Evolutionary conservation across 345 rosid species (phyloP), one percentile per base, ranked within the genome.

Genomic region (Populus davidiana): DNA sequence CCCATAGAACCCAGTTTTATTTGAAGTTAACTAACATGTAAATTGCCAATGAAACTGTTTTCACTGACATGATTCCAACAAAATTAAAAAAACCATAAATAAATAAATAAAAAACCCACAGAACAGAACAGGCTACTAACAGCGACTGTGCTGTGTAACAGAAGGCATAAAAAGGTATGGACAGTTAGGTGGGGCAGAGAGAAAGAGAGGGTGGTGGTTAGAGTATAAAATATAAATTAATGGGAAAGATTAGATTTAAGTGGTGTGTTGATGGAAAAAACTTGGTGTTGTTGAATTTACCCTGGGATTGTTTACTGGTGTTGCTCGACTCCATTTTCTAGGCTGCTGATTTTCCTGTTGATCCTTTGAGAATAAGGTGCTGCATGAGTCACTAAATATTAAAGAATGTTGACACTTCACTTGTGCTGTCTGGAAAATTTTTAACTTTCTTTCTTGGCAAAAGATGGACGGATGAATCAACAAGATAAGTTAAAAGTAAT

Each of bases 1-100:
- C 72, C 73, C 77, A 80, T 75, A 81, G 63, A 56, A 23, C 74
- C 61, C 79, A 79, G 75, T 36, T 76, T 67, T 18, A 50, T 50
- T 50, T 18, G 2, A 50, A 50, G 59, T 6, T 50, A 33, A 33
- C 35, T 1, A 18, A 8, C 10, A 39, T 39, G 10, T 1, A 6
- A 39, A 39, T 47, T 41, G 18, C 52, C 52, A 14, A 14, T 47
- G 52, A 47, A 56, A 76, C n/a, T 49, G 59, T 29, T 71, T 44
- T 59, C 75, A 68, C 31, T 29, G 59, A 10, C 72, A 71, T 38
- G 78, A 69, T 75, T 75, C 23, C 76, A 54, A 63, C 79, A 5
- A 38, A 71, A 44, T 43, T 13, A n/a, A 74, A 69, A 31, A 78
- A 75, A 82, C 70, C 79, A 20, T 20, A 41, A 43, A 70, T 4